A percentile compares a stretch with the other conserved stretches of the same genome.
Conservation (phyloP, 345 rosid genomes). For the Euclidium syriacum region DNA sequence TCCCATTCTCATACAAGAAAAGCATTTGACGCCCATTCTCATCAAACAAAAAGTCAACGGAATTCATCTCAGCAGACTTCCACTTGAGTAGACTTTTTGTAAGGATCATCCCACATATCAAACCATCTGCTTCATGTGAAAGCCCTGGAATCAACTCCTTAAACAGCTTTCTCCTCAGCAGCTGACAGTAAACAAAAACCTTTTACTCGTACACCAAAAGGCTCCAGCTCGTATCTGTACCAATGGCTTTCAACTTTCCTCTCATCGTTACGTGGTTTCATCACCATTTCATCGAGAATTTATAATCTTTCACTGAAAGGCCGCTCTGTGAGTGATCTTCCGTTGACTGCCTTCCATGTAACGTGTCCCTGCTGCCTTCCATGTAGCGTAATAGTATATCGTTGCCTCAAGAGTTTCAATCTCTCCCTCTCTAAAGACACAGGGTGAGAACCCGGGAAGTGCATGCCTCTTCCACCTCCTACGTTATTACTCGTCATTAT, state of each 20-base stretch:
- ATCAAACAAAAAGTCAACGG: slow-evolving; percentile 73
- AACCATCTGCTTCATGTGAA: slow-evolving; percentile 88
- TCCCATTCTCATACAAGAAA: slow-evolving; percentile 56
- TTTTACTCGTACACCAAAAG: slow-evolving; percentile 85
- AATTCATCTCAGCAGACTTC: slow-evolving; percentile 79
- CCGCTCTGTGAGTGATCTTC: slow-evolving; percentile 54
- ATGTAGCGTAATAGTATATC: slow-evolving; percentile 81
- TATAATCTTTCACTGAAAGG: slow-evolving; percentile 83
- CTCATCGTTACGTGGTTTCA: slow-evolving; percentile 71
- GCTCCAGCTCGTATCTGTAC: slow-evolving; percentile 75
- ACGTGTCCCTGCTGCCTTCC: slow-evolving; percentile 92
- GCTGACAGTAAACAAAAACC: slow-evolving; percentile 81
- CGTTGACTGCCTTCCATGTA: slow-evolving; percentile 76
- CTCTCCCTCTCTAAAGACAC: slow-evolving; percentile 73
- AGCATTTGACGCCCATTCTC: slow-evolving; percentile 42
- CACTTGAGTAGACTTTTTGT: slow-evolving; percentile 83
- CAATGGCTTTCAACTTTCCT: slow-evolving; percentile 49
- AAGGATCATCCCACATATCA: slow-evolving; percentile 89
- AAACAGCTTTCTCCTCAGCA: slow-evolving; percentile 54
- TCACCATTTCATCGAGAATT: slow-evolving; percentile 72
- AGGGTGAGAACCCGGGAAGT: slow-evolving; percentile 65
- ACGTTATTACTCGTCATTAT: slow-evolving; percentile 40
- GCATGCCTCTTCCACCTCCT: slow-evolving; percentile 46
- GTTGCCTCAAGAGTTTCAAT: slow-evolving; percentile 64
- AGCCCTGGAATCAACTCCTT: slow-evolving; percentile 77